A percentile compares a stretch with the other conserved stretches of the same genome.
These are phyloP conservation scores for Lactarius indigo DNA, from an alignment of 768 basidiomycete genomes.

Conservation along the genomic window DNA sequence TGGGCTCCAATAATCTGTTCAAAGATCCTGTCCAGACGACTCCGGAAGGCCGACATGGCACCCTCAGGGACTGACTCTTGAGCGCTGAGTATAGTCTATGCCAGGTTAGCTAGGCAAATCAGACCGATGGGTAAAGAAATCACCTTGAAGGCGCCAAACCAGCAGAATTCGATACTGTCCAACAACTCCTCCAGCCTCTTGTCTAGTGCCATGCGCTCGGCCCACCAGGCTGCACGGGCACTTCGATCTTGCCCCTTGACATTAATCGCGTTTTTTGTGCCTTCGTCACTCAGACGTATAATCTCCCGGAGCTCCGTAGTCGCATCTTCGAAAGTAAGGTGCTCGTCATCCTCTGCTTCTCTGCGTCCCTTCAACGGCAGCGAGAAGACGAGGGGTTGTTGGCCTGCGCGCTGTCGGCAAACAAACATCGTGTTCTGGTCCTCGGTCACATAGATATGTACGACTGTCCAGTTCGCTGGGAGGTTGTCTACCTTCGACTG, in stretches of 20 bases:
- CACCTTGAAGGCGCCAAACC: constrained; percentile 98
- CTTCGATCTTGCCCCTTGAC: constrained; percentile 65
- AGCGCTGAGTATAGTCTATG: constrained; percentile 60
- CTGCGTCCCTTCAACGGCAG: constrained; percentile 83
- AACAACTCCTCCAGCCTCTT: constrained; percentile 67
- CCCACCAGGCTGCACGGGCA: constrained; percentile 84
- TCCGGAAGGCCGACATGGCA: constrained; percentile 54
- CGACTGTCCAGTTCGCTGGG: constrained; percentile 76
- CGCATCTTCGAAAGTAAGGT: constrained; percentile 74
- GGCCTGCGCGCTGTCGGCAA: constrained; percentile 64
- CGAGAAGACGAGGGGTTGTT: constrained; percentile 76
- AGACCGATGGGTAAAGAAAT: constrained; percentile 21
- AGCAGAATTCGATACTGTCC: constrained; percentile 88
- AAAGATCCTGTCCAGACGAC: constrained; percentile 73
- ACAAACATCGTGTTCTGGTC: constrained; percentile 83
- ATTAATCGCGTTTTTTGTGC: constrained; percentile 65
- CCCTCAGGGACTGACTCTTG: constrained; percentile 42
- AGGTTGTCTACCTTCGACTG: constrained; percentile 44
- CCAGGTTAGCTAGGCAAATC: background rate
- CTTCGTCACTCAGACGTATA: constrained; percentile 71
- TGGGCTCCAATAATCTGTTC: constrained; percentile 55
- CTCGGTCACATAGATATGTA: constrained; percentile 79
- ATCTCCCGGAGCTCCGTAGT: constrained; percentile 74
- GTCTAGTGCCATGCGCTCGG: constrained; percentile 71
- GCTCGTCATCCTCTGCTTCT: constrained; percentile 66